Base-by-base conservation (phyloP, 2,329 filamentous ascomycete species). In the Aureobasidium sp. region DNA sequence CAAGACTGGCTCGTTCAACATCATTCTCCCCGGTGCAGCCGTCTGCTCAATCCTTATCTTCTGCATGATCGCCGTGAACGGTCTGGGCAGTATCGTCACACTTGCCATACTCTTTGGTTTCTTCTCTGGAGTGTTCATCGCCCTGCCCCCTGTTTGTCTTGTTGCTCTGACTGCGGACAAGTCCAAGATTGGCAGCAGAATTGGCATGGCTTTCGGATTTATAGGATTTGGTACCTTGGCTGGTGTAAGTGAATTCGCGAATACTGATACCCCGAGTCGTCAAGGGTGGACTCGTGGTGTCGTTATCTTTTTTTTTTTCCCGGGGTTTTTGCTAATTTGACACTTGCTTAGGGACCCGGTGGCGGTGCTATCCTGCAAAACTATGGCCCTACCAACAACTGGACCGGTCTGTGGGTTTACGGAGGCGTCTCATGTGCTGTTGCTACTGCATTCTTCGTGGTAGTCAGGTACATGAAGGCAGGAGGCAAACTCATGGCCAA, bases 41-140 rank as follows among this genome's bases (percentile, higher is more conserved):
- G 64, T 74, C 41, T 69, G 72, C 29, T 73, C 72, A 11, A 65
- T 74, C 42, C 62, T 76, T 11, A 66, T 74, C 8, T 69, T 77
- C 55, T 74, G 72, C 64, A 69, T 76, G 68, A 67, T 77, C 4
- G 72, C 71, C 0, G 73, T 76, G 4, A 61, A 69, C 6, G 71
- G 65, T 14, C 66, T 69, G 11, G 52, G 66, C 7, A 72, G 70
- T 27, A 67, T 78, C 22, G 66, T 79, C 15, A 69, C 71, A 5
- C 62, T 72, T 31, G 68, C 73, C 1, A 61, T 78, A 5, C 65
- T 78, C 44, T 72, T 71, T 60, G 78, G 77, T 20, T 77, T 78
- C 67, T 76, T 77, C 65, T 73, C 70, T 25, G 78, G 78, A 45
- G 74, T 75, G 44, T 72, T 79, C 67, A 73, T 79, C 49, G 70